phyloP scores from a whole-genome alignment of 305 asterid species.

The Solanum hybrid region DNA sequence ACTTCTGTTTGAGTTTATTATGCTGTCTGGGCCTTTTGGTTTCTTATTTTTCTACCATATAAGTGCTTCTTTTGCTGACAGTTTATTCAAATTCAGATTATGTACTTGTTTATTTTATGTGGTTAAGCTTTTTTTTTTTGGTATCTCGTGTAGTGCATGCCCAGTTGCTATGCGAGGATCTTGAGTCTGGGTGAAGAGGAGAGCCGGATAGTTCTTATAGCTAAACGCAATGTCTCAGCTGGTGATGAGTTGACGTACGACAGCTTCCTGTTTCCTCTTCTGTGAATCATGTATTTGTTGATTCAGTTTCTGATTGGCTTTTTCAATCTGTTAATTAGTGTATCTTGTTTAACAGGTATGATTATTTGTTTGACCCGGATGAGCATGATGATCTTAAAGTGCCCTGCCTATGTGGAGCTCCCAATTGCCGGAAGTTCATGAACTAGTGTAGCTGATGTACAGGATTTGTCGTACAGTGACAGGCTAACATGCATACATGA shows the following conservation, averaged over 20 bases:
- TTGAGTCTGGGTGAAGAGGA: constrained; percentile 63
- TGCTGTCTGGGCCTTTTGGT: not conserved
- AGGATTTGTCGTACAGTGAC: constrained; percentile 6
- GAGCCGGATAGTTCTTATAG: constrained; percentile 81
- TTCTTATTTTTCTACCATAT: not conserved
- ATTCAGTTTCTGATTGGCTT: not conserved
- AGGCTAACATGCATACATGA: not conserved
- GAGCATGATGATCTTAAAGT: constrained; percentile 80
- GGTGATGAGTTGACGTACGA: constrained; percentile 89
- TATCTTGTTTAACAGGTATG: constrained; percentile 48
- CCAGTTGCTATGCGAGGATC: constrained; percentile 91
- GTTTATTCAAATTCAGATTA: not conserved
- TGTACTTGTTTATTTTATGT: not conserved
- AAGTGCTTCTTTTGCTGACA: not conserved
- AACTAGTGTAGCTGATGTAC: constrained; percentile 32
- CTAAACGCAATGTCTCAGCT: constrained; percentile 61
- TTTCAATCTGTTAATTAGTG: not conserved
- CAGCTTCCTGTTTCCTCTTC: constrained; percentile 2
- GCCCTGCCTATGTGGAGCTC: constrained; percentile 73
- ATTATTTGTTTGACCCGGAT: constrained; percentile 81
- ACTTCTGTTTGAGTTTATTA: not conserved
- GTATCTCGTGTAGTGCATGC: constrained; percentile 70
- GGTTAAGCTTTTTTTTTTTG: not conserved
- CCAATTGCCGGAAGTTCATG: constrained; percentile 75
- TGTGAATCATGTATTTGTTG: not conserved